Evolutionary conservation across 805 yeast species (phyloP).

Genomic region (Lipomyces kockii): DNA sequence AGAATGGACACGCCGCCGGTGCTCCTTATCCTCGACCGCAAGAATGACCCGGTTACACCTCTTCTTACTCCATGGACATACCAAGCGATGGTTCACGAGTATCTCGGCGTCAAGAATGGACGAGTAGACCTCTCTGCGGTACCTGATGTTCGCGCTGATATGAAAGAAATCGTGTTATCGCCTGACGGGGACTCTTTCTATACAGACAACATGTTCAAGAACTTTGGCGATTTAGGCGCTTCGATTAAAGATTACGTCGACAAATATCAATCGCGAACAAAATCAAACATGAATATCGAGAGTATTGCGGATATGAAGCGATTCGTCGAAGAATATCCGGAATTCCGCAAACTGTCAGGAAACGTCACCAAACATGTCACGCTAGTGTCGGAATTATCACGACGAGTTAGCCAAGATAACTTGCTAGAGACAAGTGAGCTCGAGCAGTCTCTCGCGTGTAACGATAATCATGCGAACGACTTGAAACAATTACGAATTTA

Average conservation of each 20-base stretch:
- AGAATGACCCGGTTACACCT: slow-evolving; percentile 92
- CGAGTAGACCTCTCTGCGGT: slow-evolving; percentile 68
- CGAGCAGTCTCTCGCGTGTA: slow-evolving; percentile 82
- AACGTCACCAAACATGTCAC: slow-evolving; percentile 93
- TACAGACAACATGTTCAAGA: slow-evolving; percentile 78
- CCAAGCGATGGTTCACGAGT: slow-evolving; percentile 96
- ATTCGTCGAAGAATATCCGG: slow-evolving; percentile 91
- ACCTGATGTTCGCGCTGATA: slow-evolving; percentile 61
- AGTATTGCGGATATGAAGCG: slow-evolving; percentile 88
- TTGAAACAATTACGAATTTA: slow-evolving; percentile 59
- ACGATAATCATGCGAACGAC: slow-evolving; percentile 61
- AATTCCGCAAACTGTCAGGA: slow-evolving; percentile 82
- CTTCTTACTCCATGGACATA: slow-evolving; percentile 95
- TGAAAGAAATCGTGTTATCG: slow-evolving; percentile 66
- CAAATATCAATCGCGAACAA: slow-evolving; percentile 78
- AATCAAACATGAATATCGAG: slow-evolving; percentile 69
- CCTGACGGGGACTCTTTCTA: slow-evolving; percentile 77
- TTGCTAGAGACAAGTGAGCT: slow-evolving; percentile 87
- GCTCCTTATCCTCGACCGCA: slow-evolving; percentile 77
- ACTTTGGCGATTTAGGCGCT: slow-evolving; percentile 94
- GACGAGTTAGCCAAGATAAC: slow-evolving; percentile 61
- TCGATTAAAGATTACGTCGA: slow-evolving; percentile 82
- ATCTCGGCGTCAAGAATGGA: slow-evolving; percentile 80
- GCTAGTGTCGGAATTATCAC: slow-evolving; percentile 82
- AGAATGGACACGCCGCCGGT: slow-evolving; percentile 70